These are phyloP conservation scores for Omphalea diandra DNA, from an alignment of 441 rosid species.

Conservation along the genomic window DNA sequence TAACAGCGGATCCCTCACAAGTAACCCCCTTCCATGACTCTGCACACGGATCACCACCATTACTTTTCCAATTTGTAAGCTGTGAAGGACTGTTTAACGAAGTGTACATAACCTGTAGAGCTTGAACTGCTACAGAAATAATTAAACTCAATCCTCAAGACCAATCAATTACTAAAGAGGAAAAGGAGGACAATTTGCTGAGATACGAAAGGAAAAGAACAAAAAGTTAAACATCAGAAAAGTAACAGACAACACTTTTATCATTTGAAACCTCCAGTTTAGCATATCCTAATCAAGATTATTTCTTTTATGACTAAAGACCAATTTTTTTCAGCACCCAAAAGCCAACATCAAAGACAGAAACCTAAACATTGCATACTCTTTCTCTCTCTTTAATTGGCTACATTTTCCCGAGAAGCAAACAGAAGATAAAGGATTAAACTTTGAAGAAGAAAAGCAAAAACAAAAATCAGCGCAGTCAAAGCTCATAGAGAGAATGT, in stretches of 20 bases:
- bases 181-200: not conserved
- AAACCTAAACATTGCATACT: not conserved
- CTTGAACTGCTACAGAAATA: conserved; percentile 61
- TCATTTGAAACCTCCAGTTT: conserved; percentile 1
- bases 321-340: not conserved
- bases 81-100: conserved; percentile 74
- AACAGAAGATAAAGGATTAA: conserved; percentile 24
- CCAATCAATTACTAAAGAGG: not conserved
- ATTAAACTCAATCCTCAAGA: not conserved
- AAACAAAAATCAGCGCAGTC: conserved; percentile 11
- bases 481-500: no score
- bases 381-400: conserved; percentile 4
- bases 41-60: conserved; percentile 92
- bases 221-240: not conserved
- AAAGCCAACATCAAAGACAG: not conserved
- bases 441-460: conserved; percentile 13
- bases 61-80: conserved; percentile 80
- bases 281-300: not conserved
- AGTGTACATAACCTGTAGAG: conserved; percentile 77
- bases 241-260: conserved; percentile 2
- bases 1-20: conserved; percentile 85
- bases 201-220: not conserved
- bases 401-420: conserved; percentile 30
- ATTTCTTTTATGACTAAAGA: not conserved
- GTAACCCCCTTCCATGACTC: conserved; percentile 93